These are phyloP conservation scores for Podospora fimiseda DNA, from an alignment of 495 filamentous ascomycete species.

Conservation along the genomic window DNA sequence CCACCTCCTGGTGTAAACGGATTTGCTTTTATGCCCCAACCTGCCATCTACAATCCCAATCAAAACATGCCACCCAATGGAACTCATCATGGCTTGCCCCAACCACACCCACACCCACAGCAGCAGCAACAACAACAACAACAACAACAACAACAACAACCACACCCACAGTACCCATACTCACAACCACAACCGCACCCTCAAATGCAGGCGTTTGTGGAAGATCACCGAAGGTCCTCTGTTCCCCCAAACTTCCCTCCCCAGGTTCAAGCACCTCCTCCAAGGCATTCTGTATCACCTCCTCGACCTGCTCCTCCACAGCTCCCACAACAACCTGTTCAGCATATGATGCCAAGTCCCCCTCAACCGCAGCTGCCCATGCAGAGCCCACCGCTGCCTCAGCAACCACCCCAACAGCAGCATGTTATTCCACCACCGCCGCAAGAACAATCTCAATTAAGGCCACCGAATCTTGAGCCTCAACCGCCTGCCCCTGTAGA, in stretches of 20 bases:
- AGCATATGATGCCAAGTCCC: constrained; percentile 30
- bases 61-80: constrained; percentile 40
- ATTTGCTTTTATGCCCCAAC: constrained; percentile 78
- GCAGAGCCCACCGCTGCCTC: constrained; percentile 35
- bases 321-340: constrained; percentile 31
- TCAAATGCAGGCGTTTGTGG: constrained; percentile 55
- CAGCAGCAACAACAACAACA: constrained; percentile 34
- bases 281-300: constrained; percentile 39
- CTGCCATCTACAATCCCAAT: constrained; percentile 77
- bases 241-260: constrained; percentile 52
- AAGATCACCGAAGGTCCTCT: constrained; percentile 60
- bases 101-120: constrained; percentile 33
- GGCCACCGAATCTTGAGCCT: constrained; percentile 25
- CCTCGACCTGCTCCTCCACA: constrained; percentile 30
- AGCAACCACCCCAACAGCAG: constrained; percentile 31
- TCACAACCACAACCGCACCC: constrained; percentile 28
- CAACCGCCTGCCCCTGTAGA: constrained; percentile 41
- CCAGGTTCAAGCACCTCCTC: constrained; percentile 24
- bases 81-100: constrained; percentile 40
- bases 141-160: constrained; percentile 35
- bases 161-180: constrained; percentile 46
- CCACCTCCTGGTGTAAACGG: constrained; percentile 65
- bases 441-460: constrained; percentile 38
- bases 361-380: constrained; percentile 32
- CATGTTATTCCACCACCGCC: constrained; percentile 23